Evolutionary conservation across 495 filamentous ascomycete species (phyloP).

Genomic region (Wilcoxina mikolae): DNA sequence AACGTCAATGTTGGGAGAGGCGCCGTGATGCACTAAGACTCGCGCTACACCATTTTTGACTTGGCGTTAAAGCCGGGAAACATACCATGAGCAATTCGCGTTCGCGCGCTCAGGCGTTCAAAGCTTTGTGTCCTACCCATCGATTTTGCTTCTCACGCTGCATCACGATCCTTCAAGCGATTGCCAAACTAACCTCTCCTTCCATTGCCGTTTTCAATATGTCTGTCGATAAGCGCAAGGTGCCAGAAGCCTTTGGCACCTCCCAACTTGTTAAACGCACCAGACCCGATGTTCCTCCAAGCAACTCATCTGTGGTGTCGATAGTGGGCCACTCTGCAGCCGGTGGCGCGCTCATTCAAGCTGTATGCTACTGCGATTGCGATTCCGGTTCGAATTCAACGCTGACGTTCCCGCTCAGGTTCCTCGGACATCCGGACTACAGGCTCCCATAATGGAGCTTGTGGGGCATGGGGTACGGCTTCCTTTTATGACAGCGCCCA

Average conservation of each 20-base stretch:
- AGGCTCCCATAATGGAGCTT: slow-evolving; percentile 90
- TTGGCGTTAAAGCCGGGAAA: no score
- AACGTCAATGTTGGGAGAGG: no score
- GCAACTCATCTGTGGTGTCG: slow-evolving; percentile 36
- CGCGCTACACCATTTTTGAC: no score
- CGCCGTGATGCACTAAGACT: no score
- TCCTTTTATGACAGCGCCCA: neutral
- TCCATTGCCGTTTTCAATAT: no score
- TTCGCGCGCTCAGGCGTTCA: neutral
- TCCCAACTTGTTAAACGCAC: slow-evolving; percentile 64
- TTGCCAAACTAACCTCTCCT: no score
- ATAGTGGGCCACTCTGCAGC: slow-evolving; percentile 50
- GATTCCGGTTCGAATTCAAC: no score
- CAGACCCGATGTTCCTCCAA: slow-evolving; percentile 62
- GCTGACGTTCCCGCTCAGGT: slow-evolving; percentile 35
- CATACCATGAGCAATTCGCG: neutral
- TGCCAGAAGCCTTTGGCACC: slow-evolving; percentile 60
- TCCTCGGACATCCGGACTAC: slow-evolving; percentile 68
- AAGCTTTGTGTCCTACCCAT: neutral
- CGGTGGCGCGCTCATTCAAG: slow-evolving; percentile 65
- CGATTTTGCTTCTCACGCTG: neutral
- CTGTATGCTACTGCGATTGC: slow-evolving; percentile 45
- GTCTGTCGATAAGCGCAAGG: slow-evolving; percentile 82
- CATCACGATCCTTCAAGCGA: no score
- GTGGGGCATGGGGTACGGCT: slow-evolving; percentile 46